Percentiles rank a stretch among this genome's conserved stretches.
These are phyloP conservation scores for Sporothrix schenckii DNA, from an alignment of 2,329 filamentous ascomycete genomes.

Conservation along the genomic window DNA sequence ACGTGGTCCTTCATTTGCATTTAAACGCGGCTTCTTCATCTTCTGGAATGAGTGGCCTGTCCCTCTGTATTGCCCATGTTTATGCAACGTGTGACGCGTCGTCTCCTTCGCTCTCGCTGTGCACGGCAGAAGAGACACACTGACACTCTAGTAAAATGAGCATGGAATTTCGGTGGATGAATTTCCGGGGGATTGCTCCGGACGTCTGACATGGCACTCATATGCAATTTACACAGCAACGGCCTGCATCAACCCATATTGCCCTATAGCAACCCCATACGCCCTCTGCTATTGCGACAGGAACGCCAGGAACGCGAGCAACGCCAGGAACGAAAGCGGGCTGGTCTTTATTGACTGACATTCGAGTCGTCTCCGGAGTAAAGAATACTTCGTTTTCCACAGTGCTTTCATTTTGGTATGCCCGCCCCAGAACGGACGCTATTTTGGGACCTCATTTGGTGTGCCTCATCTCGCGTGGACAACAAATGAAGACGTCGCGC, in stretches of 20 bases:
- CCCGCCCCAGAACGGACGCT: background rate
- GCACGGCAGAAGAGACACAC: background rate
- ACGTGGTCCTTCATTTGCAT: constrained; percentile 18
- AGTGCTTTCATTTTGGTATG: constrained; percentile 2
- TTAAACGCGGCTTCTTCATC: background rate
- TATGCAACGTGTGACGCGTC: constrained; percentile 17
- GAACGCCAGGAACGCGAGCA: constrained; percentile 5
- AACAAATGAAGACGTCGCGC: background rate
- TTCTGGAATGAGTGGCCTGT: constrained; percentile 12
- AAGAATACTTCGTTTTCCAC: no score
- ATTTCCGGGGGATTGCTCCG: background rate
- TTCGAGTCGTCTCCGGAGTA: no score
- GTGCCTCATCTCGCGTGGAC: constrained; percentile 22
- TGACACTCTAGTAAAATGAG: background rate
- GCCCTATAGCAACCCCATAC: constrained; percentile 15
- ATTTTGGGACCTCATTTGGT: background rate
- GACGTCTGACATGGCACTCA: background rate
- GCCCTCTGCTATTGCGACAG: constrained; percentile 9
- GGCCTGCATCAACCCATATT: constrained; percentile 1
- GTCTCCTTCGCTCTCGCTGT: background rate
- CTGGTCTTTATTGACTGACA: no score
- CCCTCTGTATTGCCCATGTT: no score
- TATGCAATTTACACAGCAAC: no score
- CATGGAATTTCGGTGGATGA: constrained; percentile 18
- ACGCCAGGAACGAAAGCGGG: background rate